Evolutionary conservation across 148 eudicot species (phyloP).

Genomic region (Tetragonia tetragonoides): DNA sequence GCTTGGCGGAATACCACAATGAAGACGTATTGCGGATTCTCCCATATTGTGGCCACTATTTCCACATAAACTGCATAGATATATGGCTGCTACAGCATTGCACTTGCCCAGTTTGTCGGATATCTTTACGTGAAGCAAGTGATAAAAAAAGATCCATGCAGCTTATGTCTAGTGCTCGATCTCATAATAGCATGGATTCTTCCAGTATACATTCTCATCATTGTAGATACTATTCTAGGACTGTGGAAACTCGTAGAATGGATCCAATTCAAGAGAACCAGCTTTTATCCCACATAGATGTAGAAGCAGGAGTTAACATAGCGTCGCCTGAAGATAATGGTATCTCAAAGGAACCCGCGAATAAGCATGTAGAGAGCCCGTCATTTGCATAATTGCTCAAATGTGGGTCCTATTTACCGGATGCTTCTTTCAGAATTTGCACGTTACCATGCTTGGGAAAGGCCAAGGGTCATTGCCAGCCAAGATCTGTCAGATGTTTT

Average conservation of each 20-base stretch:
- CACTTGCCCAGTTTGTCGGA: conserved; percentile 88
- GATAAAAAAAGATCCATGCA: conserved; percentile 73
- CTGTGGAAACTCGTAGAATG: conserved; percentile 26
- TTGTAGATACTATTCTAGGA: conserved; percentile 35
- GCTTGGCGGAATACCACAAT: conserved; percentile 67
- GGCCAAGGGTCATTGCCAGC: conserved; percentile 1
- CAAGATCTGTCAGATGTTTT: neutral
- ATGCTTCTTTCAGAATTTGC: conserved; percentile 4
- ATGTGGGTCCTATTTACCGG: neutral
- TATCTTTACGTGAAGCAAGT: conserved; percentile 63
- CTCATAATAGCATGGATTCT: conserved; percentile 33
- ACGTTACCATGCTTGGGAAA: neutral
- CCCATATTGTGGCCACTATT: conserved; percentile 76
- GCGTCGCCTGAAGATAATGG: conserved; percentile 29
- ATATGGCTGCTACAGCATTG: conserved; percentile 84
- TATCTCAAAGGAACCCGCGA: conserved; percentile 29
- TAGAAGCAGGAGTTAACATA: conserved; percentile 24
- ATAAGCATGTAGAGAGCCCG: conserved; percentile 50
- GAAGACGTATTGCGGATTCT: conserved; percentile 74
- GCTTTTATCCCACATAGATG: conserved; percentile 16
- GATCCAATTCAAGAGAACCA: conserved; percentile 38
- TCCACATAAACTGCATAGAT: conserved; percentile 75
- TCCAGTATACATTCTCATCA: conserved; percentile 32
- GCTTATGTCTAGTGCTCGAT: conserved; percentile 64
- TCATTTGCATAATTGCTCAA: conserved; percentile 33